Base-by-base conservation (phyloP, 139 green algal species). In the Astrephomene gubernaculifera region DNA sequence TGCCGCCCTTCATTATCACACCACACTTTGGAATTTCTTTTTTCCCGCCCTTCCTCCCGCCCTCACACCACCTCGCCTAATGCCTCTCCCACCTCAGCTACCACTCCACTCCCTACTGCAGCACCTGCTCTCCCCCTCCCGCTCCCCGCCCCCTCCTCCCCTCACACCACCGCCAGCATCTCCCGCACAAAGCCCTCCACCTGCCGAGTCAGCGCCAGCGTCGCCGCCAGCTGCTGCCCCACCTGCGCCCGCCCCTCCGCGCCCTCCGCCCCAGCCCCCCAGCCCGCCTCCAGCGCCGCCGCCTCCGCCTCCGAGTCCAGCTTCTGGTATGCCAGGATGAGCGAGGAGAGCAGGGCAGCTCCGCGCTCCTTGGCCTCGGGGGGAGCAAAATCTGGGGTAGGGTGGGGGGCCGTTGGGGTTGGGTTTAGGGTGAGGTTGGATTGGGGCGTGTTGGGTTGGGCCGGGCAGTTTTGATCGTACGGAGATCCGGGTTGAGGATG, bases 291-390 rank as follows among this genome's bases (percentile, higher is more conserved):
- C 52, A 81, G 54, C 31, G 31, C 63, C 60, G 78, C 78, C 60
- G 78, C 41, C 78, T 84, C 78, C 41, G 74, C 41, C 43, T 84
- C 63, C 21, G 31, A 49, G 33, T 84, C 78, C 31, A 84, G 61
- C 78, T 65, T 64, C 43, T 84, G 81, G 70, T 87, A 87, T 4
- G 52, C 52, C 27, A 73, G 81, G 39, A 87, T 87, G 25, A 87
- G 36, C 8, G 21, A 61, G 38, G 41, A 36, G 7, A 87, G 68
- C 81, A 87, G 81, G 29, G 33, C 33, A 29, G 39, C 70, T 4
- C 81, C 81, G 6, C 69, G 52, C 52, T 60, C 68, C 69, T 81
- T 70, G 36, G 73, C 52, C 1, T 44, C 70, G 49, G 17, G 4
- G 21, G 70, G 49, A 6, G 78, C 63, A 9, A 84, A 84, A 53